Base-by-base conservation (phyloP, 495 filamentous ascomycete genomes). In the Podospora didyma region DNA sequence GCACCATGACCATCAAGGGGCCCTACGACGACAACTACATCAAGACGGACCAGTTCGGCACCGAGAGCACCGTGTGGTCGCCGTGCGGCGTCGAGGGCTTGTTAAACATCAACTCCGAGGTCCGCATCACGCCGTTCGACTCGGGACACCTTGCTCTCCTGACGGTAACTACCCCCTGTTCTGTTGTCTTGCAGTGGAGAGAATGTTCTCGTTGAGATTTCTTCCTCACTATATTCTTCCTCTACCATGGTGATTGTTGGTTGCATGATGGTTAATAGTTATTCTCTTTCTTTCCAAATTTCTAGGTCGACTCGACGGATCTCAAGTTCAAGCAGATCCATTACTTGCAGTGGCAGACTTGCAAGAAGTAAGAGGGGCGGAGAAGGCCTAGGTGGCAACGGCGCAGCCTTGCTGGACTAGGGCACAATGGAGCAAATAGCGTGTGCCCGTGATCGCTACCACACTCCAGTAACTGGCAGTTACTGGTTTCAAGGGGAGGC, bases 91-190 rank as follows among this genome's bases (percentile, higher is more conserved):
- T 58, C 19, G 68, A 71, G 45, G 68, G 68, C 35, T 57, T 73
- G 37, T 60, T 76, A 53, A 76, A 75, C 61, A 74, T 76, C 67
- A 73, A 76, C 66, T 73, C 70, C 42, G 67, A 71, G 58, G 67
- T 76, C 46, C 72, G 69, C 31, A 52, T 76, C 37, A 46, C 57
- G 26, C 63, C 68, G 17, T 17, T 37, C 26, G 62, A 64, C 50
- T 20, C 51, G 10, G 31, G 35, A 19, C 56, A 57, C 49, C 39
- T 31, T 2, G 65, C 58, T 21, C 61, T 61, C 34, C 49, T 70
- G 31, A 68, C 67, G 57, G 67, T 70, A 65, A 63, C 53, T 23
- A 23, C 47, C 44, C 57, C 55, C 35, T 44, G n/a, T 2, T 46
- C 39, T n/a, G 53, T 62, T n/a, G 28, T 12, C 11, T 10, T 64